phyloP scores from a whole-genome alignment of 495 filamentous ascomycete genomes.

The Trichoderma virens region DNA sequence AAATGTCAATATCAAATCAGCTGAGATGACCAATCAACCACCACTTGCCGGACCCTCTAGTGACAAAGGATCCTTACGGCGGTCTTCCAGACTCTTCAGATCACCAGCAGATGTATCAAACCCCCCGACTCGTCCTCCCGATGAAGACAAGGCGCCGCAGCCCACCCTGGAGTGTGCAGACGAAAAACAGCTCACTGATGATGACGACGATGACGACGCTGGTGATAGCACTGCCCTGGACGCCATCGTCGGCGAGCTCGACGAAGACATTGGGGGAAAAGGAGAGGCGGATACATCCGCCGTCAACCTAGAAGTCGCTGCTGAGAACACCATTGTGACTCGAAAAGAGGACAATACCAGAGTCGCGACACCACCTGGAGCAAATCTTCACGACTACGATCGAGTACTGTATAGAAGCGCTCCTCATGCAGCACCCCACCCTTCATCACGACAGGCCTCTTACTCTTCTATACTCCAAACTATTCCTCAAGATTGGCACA shows the following conservation, averaged over 20 bases:
- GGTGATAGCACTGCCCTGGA: conserved; percentile 60
- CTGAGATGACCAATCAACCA: neutral
- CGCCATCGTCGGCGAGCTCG: conserved; percentile 82
- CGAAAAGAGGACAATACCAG: conserved; percentile 91
- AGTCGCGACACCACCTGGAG: conserved; percentile 77
- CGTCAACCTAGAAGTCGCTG: conserved; percentile 86
- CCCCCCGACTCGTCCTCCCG: conserved; percentile 42
- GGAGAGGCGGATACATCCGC: conserved; percentile 69
- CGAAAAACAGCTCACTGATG: conserved; percentile 77
- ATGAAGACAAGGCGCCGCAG: conserved; percentile 50
- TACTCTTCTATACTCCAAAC: conserved; percentile 77
- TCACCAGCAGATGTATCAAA: conserved; percentile 34
- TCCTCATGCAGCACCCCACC: conserved; percentile 40
- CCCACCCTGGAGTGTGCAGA: conserved; percentile 87
- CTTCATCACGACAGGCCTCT: conserved; percentile 51
- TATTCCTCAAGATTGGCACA: conserved; percentile 91
- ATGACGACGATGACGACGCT: conserved; percentile 66
- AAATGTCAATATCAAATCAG: conserved; percentile 29
- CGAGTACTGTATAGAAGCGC: conserved; percentile 24
- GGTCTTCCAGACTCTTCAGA: conserved; percentile 49
- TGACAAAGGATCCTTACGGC: conserved; percentile 45
- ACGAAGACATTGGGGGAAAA: conserved; percentile 75
- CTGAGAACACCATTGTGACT: conserved; percentile 89
- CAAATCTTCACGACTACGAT: conserved; percentile 29
- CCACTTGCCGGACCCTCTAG: neutral